Evolutionary conservation across 2,329 filamentous ascomycete genomes (phyloP), one percentile per base, ranked within the genome.

Genomic region (Dothideomycetes sp.): DNA sequence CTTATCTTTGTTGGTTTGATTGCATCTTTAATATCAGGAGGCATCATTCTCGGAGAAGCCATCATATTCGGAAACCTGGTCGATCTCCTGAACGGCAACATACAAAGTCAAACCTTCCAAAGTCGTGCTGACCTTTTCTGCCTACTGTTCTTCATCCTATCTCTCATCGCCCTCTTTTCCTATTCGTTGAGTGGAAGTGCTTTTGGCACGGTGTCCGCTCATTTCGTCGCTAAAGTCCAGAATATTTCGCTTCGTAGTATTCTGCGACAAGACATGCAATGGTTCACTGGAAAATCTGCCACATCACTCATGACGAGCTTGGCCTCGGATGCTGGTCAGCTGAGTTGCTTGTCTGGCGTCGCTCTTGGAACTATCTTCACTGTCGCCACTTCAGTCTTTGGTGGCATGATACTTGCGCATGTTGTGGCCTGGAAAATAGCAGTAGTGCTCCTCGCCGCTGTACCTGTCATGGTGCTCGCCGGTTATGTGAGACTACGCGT

Each of bases 31-130:
- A 45, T 66, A 24, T 69, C 65, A 14, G 70, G 57, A 10, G 62
- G 58, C 3, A 59, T 72, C 24, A 64, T 80, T 30, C 70, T 81
- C 18, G 77, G 77, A 12, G 69, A 78, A 45, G 74, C 73, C 18
- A 59, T 78, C 18, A 70, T 72, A 19, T 75, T 74, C 45, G 71
- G 70, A 14, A 62, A 70, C 44, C 64, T 71, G 2, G 64, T 75
- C 33, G 54, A 64, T 19, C 59, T 65, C 3, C 52, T 75, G 18
- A 79, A 70, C 50, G 64, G 66, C 16, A 73, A 46, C 15, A 31
- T 45, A 8, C 24, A 42, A 4, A 44, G 32, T 27, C 38, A 49
- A 1, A 38, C 46, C 29, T 56, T 53, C 38, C 44, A 46, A 2
- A 19, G 37, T 11, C 29, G 47, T 45, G 57, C 62, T 2, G 53